Base-by-base conservation (phyloP, 1,139 yeast genomes). In the Magnusiomyces sp. region DNA sequence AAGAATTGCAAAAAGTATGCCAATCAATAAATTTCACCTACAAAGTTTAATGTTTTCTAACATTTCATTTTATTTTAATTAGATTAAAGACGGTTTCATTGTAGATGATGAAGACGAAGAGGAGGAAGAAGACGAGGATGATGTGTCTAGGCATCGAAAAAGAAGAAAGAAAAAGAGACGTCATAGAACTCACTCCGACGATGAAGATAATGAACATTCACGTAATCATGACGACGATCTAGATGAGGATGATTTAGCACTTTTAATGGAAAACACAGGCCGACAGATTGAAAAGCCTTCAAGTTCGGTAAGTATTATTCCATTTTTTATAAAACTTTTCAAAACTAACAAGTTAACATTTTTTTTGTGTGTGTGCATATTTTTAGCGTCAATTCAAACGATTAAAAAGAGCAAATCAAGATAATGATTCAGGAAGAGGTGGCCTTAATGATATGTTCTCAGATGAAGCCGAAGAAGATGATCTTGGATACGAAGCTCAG, bases 171-270 rank as follows among this genome's bases (percentile, higher is more conserved):
- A 61, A 58, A 55, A 61, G 53, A 52, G 52, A 38, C 51, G 57
- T 47, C 45, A 56, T 41, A 43, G 56, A 45, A 45, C 52, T 27
- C 45, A 50, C 47, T 69, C 64, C n/a, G 83, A 75, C 54, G 92
- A 84, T 54, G 86, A 82, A 49, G 75, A 92, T 51, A 94, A 92
- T 62, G 97, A 92, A 64, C 98, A 46, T 13, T 53, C 49, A n/a
- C 53, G 52, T 17, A 43, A 50, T 48, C 69, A 63, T 32, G 83
- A 75, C 54, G 92, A 84, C 54, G 86, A 82, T 50, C 75, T 92
- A 51, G 95, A 94, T 62, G 97, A 92, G 64, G 99, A 92, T 66
- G 99, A 92, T 68, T 76, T 94, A 61, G 97, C 90, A 58, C 75
- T 92, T 53, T 73, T 92, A 55, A 76, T 89, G 77, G 97, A 92